Evolutionary conservation across 2,329 filamentous ascomycete species (phyloP).

Genomic region (Colletotrichum graminicola): DNA sequence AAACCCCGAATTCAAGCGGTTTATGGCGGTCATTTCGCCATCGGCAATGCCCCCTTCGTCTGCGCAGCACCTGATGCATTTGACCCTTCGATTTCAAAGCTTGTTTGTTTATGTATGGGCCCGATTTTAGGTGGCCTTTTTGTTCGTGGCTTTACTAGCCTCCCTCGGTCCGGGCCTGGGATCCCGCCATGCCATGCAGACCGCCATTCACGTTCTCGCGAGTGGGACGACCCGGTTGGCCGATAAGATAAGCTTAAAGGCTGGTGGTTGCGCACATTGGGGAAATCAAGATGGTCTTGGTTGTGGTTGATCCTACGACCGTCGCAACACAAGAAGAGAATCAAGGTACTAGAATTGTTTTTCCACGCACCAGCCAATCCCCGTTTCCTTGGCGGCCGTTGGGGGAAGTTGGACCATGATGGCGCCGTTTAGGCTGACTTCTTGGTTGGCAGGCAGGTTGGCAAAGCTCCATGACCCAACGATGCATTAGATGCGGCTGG

Average conservation of each 20-base stretch:
- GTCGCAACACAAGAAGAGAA: background rate
- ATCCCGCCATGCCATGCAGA: background rate
- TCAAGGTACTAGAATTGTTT: background rate
- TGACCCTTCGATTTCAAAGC: background rate
- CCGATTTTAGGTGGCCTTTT: background rate
- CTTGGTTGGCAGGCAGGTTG: background rate
- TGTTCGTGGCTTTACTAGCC: background rate
- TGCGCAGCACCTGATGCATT: background rate
- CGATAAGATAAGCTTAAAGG: background rate
- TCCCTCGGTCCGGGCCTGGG: background rate
- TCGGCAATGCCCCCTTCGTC: no score
- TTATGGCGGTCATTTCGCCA: background rate
- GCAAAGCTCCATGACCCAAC: constrained; percentile 11
- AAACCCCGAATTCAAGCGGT: background rate
- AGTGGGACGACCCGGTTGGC: background rate
- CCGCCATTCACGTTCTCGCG: background rate
- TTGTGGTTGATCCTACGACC: background rate
- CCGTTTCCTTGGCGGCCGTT: background rate
- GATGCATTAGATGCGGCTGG: constrained; percentile 6
- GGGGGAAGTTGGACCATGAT: background rate
- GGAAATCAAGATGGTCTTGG: background rate
- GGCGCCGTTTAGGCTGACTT: constrained; percentile 11
- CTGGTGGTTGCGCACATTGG: no score
- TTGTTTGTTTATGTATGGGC: background rate
- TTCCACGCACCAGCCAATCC: background rate